A percentile compares a stretch with the other conserved stretches of the same genome.
These are phyloP conservation scores for Beauveria australis DNA, from an alignment of 2,329 filamentous ascomycete genomes.

Conservation along the genomic window DNA sequence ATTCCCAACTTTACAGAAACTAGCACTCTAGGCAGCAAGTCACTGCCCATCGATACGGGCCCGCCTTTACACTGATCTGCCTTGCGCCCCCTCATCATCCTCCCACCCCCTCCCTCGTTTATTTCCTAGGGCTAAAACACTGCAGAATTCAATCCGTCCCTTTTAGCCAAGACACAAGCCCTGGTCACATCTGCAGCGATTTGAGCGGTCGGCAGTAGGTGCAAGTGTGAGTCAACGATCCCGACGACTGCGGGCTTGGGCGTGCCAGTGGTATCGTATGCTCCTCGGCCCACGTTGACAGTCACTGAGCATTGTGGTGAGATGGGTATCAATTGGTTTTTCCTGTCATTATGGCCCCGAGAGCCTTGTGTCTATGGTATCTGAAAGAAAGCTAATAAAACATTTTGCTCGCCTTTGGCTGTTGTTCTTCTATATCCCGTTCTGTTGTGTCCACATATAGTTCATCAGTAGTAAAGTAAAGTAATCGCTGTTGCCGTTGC, in stretches of 20 bases:
- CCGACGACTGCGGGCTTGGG: not conserved
- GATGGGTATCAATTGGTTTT: not conserved
- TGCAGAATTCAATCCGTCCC: not conserved
- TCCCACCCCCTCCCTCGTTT: not conserved
- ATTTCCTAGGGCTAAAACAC: not conserved
- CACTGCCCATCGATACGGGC: not conserved
- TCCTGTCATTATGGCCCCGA: not conserved
- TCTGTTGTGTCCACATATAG: not conserved
- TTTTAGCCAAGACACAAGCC: not conserved
- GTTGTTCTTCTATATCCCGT: not conserved
- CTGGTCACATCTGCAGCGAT: not conserved
- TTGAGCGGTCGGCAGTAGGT: not conserved
- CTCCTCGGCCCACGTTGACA: conserved; percentile 1
- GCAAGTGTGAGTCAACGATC: not conserved
- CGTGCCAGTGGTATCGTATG: not conserved
- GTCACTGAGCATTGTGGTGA: not conserved
- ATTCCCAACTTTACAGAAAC: not conserved
- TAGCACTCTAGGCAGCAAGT: not conserved
- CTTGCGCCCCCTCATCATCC: not conserved
- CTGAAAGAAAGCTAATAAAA: not conserved
- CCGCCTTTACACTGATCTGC: not conserved
- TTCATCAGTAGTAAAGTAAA: not conserved
- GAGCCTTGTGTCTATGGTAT: not conserved
- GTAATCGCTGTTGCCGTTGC: not conserved
- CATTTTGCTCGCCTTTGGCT: not conserved